These are phyloP conservation scores for Hortiboletus campestris DNA, from an alignment of 768 basidiomycete genomes.

Conservation along the genomic window DNA sequence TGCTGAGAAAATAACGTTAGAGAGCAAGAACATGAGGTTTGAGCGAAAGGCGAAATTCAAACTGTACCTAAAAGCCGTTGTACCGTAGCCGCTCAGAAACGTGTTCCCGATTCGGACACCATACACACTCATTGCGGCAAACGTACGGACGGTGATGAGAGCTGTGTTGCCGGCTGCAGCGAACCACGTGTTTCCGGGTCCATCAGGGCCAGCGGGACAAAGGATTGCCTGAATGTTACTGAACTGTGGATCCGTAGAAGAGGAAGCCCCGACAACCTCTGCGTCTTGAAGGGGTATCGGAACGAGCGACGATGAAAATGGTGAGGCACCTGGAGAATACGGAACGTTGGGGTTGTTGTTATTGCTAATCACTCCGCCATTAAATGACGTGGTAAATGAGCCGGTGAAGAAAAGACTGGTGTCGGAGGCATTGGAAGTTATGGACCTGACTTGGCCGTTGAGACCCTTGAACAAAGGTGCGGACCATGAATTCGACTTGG, in stretches of 20 bases:
- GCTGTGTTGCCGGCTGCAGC: conserved; percentile 68
- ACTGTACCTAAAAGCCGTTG: conserved; percentile 79
- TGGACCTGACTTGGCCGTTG: conserved; percentile 66
- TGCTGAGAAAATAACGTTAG: conserved; percentile 41
- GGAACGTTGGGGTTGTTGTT: conserved; percentile 85
- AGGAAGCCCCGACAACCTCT: conserved; percentile 58
- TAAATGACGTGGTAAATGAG: conserved; percentile 77
- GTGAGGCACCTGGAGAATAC: conserved; percentile 75
- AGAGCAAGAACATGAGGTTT: neutral
- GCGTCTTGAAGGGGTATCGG: conserved; percentile 68
- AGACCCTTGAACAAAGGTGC: conserved; percentile 81
- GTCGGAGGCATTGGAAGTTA: conserved; percentile 68
- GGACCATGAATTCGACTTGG: conserved; percentile 65
- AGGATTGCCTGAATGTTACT: conserved; percentile 66
- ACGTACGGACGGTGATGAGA: conserved; percentile 75
- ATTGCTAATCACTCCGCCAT: conserved; percentile 49
- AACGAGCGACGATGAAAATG: conserved; percentile 87
- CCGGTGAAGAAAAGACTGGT: conserved; percentile 85
- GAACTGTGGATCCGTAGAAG: conserved; percentile 58
- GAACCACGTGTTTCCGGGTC: conserved; percentile 83
- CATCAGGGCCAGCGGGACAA: conserved; percentile 83
- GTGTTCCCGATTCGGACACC: conserved; percentile 93
- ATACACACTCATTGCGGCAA: conserved; percentile 65
- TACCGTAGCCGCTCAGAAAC: conserved; percentile 75
- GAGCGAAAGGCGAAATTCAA: neutral